Base-by-base conservation (phyloP, 2,329 filamentous ascomycete genomes). In the Septoria linicola region DNA sequence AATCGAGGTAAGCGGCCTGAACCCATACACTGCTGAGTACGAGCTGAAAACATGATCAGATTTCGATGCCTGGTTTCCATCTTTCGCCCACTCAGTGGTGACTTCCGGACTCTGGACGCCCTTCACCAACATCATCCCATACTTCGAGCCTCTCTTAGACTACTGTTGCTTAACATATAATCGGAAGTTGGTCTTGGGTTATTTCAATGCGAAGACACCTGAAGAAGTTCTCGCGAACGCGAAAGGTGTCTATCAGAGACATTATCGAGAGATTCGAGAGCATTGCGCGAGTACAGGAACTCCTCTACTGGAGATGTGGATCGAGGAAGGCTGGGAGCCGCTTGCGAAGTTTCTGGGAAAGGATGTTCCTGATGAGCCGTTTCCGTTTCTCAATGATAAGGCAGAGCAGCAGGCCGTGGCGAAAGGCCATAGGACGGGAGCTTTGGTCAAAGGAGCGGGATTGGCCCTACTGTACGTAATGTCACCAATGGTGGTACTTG, bases 191-290 rank as follows among this genome's bases (percentile, higher is more conserved):
- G 30, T 27, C 7, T 23, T 36, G 31, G 43, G 32, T 21, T 46
- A 32, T 14, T 40, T 17, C 16, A 19, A 34, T 30, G 39, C 37
- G 32, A 37, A n/a, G 21, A 32, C n/a, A 43, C n/a, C 14, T 23
- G 23, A 31, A 3, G 41, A 40, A 62, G 34, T 59, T 59, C 31
- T 41, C 49, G 39, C 25, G 11, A 54, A 57, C n/a, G 49, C 47
- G 8, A 42, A 49, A 35, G 45, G 41, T 3, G 30, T 37, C 2
- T 57, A 57, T 34, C 21, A 34, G 2, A 35, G 27, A 13, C 54
- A 59, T 11, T 47, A 54, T 13, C 43, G 21, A 11, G 23, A 41
- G 5, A 46, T 57, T 8, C 34, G 16, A 57, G 14, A 42, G 56
- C 41, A 42, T 16, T 31, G 44, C 1, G 30, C 43, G 13, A 52